Percentiles rank a stretch among this genome's conserved stretches.
Conservation (phyloP, 2,329 filamentous ascomycete genomes). For the Penicillium olsonii region DNA sequence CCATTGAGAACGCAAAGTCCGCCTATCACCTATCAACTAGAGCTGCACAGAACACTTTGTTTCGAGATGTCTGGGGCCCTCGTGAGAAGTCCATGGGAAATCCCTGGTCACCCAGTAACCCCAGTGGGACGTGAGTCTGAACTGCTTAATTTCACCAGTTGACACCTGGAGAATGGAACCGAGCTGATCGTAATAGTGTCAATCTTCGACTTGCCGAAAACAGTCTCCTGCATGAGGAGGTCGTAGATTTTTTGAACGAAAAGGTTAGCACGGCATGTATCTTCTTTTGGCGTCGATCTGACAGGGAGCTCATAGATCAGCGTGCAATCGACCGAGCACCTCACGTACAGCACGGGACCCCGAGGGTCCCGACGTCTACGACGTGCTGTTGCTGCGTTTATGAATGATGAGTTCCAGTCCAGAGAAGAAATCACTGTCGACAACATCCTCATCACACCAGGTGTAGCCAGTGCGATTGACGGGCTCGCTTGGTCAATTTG, state of each 20-base stretch:
- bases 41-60: background rate
- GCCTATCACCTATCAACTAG: background rate
- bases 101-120: constrained; percentile 12
- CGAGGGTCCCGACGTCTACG: constrained; percentile 29
- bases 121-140: constrained; percentile 7
- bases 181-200: background rate
- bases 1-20: background rate
- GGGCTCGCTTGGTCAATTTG: constrained; percentile 28
- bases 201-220: constrained; percentile 16
- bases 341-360: constrained; percentile 33
- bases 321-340: constrained; percentile 10
- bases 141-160: too few relatives aligned
- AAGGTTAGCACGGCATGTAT: background rate
- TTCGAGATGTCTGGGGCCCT: constrained; percentile 13
- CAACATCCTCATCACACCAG: constrained; percentile 28
- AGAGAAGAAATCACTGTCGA: constrained; percentile 15
- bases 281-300: background rate
- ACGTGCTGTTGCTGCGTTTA: constrained; percentile 21
- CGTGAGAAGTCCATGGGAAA: constrained; percentile 13
- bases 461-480: constrained; percentile 29
- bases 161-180: too few relatives aligned
- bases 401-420: constrained; percentile 24
- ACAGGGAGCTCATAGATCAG: background rate
- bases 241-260: constrained; percentile 5
- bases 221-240: constrained; percentile 12